A percentile compares a stretch with the other conserved stretches of the same genome.
Conservation (phyloP, 768 basidiomycete species). For the Galerina sulciceps region DNA sequence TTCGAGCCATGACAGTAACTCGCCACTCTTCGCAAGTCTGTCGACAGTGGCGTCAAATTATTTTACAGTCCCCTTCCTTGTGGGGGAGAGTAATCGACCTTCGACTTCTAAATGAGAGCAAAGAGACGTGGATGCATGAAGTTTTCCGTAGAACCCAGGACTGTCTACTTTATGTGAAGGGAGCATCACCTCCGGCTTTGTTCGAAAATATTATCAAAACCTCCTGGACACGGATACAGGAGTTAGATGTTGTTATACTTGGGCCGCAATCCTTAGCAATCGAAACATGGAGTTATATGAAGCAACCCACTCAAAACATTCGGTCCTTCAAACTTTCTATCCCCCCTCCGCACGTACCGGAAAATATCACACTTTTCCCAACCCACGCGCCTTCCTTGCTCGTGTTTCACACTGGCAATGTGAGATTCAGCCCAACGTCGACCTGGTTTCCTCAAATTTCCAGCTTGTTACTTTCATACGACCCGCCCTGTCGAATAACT, state of each 20-base stretch:
- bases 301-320: neutral
- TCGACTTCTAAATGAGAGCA: neutral
- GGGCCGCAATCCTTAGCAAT: neutral
- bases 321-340: neutral
- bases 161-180: neutral
- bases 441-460: neutral
- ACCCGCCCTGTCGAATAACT: too few relatives aligned
- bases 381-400: neutral
- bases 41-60: neutral
- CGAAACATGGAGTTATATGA: neutral
- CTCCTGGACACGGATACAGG: neutral
- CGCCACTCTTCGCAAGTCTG: constrained; percentile 5
- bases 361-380: neutral
- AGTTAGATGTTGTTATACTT: neutral
- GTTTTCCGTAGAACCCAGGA: neutral
- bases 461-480: too few relatives aligned
- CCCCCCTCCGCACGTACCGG: too few relatives aligned
- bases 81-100: constrained; percentile 2
- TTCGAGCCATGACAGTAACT: neutral
- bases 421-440: neutral
- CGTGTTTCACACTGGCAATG: neutral
- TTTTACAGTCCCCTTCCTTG: neutral
- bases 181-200: neutral
- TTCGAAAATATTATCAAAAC: neutral
- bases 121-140: neutral